These are phyloP conservation scores for Brasenia schreberi DNA, from an alignment of 164 flowering plant species.

Conservation along the genomic window DNA sequence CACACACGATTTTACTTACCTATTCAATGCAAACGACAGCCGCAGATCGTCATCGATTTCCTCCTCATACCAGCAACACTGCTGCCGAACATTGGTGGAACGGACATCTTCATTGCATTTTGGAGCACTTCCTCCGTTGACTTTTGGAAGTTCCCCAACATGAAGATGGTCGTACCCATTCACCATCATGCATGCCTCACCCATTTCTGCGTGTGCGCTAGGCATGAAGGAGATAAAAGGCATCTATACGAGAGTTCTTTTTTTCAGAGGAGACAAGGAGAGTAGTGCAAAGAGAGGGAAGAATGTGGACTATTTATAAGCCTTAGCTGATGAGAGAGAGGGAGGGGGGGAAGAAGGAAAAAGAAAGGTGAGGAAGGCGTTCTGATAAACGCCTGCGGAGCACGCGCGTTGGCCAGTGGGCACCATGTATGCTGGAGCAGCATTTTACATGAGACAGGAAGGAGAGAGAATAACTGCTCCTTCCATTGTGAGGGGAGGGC, in stretches of 20 bases:
- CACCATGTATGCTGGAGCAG: too few relatives aligned
- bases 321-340: too few relatives aligned
- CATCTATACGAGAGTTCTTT: not conserved
- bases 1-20: constrained; percentile 18
- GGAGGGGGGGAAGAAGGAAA: not conserved
- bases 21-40: constrained; percentile 74
- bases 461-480: too few relatives aligned
- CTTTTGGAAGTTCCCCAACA: too few relatives aligned
- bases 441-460: too few relatives aligned
- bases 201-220: not conserved
- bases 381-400: too few relatives aligned
- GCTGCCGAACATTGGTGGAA: not conserved
- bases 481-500: not conserved
- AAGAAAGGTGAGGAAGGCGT: too few relatives aligned
- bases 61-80: constrained; percentile 65
- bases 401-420: too few relatives aligned
- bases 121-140: not conserved
- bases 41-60: constrained; percentile 60
- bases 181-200: not conserved
- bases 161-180: not conserved
- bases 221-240: not conserved
- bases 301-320: not conserved
- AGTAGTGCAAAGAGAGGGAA: not conserved
- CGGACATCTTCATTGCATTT: not conserved
- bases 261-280: not conserved